Evolutionary conservation across 2,329 filamentous ascomycete genomes (phyloP), one percentile per base, ranked within the genome.

Genomic region (Xylariaceae sp.): DNA sequence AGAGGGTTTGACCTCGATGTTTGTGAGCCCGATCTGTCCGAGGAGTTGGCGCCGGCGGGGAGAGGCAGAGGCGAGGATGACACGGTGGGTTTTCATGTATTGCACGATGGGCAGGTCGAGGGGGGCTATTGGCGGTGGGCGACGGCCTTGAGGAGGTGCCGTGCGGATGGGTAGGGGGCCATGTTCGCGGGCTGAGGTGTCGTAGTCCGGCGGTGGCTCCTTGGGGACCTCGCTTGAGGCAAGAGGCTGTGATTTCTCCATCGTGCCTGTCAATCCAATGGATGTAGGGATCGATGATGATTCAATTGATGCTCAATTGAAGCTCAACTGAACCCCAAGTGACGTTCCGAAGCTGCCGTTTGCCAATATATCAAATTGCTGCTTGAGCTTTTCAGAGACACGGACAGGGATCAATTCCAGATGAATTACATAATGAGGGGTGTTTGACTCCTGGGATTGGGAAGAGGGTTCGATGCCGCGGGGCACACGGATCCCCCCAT

Each of bases 61-160:
- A 1, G 92, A 97, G 17, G 88, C 84, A 2, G 92, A 97, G 47
- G 94, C 94, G 28, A 99, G 86, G 60, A 99, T 89, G 6, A 96
- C 84, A 58, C 93, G 81, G 70, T 89, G 90, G 49, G 81, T 81
- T 65, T 88, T 85, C 58, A 99, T 82, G 64, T 86, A 78, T 63
- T 82, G 82, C 53, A 99, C 76, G 50, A 91, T 86, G 14, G 93
- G 92, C 16, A 97, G 79, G 55, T 90, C 81, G 56, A 97, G 82
- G 1, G 89, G 88, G 41, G 83, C 13, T 48, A 49, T 71, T 67
- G 48, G 69, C 66, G 69, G 48, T 54, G 63, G 57, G 34, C 65
- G 60, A 16, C 57, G 65, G 18, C 67, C 50, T 36, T 53, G 52
- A 10, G 22, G 55, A 53, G 60, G 66, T 31, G 40, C 43, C 39